A percentile compares a stretch with the other conserved stretches of the same genome.
phyloP scores from a whole-genome alignment of 805 yeast genomes.

The Saturnispora besseyi region DNA sequence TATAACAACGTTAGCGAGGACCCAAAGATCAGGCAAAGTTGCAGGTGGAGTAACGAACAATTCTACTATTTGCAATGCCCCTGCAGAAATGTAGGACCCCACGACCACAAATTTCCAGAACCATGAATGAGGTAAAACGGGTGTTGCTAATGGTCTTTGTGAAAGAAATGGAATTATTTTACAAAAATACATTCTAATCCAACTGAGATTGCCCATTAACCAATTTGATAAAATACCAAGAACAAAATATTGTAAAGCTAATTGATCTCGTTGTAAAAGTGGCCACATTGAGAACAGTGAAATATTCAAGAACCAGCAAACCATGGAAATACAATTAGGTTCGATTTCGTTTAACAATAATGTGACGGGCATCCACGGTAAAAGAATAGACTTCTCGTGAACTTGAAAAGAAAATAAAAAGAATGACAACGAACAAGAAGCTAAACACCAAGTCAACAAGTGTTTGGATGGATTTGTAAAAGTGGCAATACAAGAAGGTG shows the following conservation, averaged over 20 bases:
- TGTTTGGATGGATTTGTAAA: slow-evolving; percentile 43
- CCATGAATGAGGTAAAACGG: slow-evolving; percentile 39
- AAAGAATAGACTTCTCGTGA: slow-evolving; percentile 84
- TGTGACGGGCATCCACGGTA: slow-evolving; percentile 81
- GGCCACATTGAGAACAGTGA: slow-evolving; percentile 88
- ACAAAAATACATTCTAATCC: slow-evolving; percentile 35
- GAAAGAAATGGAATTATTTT: slow-evolving; percentile 17
- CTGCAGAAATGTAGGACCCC: slow-evolving; percentile 44
- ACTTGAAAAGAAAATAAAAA: slow-evolving; percentile 90
- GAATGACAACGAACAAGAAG: slow-evolving; percentile 80
- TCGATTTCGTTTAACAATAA: slow-evolving; percentile 50
- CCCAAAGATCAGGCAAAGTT: slow-evolving; percentile 78
- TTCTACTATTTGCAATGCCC: slow-evolving; percentile 48
- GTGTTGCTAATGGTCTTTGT: slow-evolving; percentile 22
- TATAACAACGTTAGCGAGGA: slow-evolving; percentile 59
- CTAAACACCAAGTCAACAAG: slow-evolving; percentile 61
- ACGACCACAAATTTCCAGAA: slow-evolving; percentile 44
- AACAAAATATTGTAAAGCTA: slow-evolving; percentile 62
- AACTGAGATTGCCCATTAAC: slow-evolving; percentile 60
- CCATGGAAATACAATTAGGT: slow-evolving; percentile 55
- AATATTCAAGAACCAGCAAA: slow-evolving; percentile 81
- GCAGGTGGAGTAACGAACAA: slow-evolving; percentile 41
- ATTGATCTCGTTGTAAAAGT: slow-evolving; percentile 63
- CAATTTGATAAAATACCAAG: slow-evolving; percentile 62
- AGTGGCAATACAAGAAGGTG: slow-evolving; percentile 47